phyloP scores from a whole-genome alignment of 352 stramenopile species.

The Globisporangium iwayamae region DNA sequence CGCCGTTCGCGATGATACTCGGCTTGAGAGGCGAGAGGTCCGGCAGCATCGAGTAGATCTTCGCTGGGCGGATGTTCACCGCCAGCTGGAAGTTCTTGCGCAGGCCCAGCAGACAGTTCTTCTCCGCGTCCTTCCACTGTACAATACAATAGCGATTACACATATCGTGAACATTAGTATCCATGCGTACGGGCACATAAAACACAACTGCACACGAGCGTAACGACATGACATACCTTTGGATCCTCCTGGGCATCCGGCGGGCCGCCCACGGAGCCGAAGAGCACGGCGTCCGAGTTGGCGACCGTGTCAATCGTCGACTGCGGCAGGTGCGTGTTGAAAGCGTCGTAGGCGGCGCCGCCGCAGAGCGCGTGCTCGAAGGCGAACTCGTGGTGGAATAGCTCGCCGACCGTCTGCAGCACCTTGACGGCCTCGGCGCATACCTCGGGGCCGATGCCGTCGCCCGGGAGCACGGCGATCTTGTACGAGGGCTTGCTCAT shows the following conservation, averaged over 20 bases:
- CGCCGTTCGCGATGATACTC: constrained; percentile 93
- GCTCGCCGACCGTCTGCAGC: constrained; percentile 73
- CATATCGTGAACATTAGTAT: background rate
- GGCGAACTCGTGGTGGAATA: constrained; percentile 90
- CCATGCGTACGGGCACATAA: background rate
- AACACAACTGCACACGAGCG: background rate
- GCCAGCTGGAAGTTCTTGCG: constrained; percentile 97
- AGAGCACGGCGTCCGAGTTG: constrained; percentile 89
- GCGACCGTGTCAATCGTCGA: constrained; percentile 92
- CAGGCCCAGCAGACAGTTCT: constrained; percentile 97
- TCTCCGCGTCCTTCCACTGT: constrained; percentile 87
- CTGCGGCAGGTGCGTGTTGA: constrained; percentile 92
- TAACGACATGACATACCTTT: constrained; percentile 38
- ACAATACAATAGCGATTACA: background rate
- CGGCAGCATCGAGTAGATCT: constrained; percentile 97
- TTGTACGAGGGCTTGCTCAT: constrained; percentile 59
- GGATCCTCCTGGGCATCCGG: constrained; percentile 88
- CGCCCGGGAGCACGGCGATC: constrained; percentile 95
- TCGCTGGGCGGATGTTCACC: constrained; percentile 97
- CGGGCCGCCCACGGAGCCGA: constrained; percentile 96
- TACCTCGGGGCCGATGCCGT: constrained; percentile 99
- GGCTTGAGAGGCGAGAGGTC: constrained; percentile 96
- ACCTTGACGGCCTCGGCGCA: constrained; percentile 92
- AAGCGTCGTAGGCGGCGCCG: constrained; percentile 92
- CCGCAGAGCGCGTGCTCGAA: constrained; percentile 95